A percentile compares a stretch with the other conserved stretches of the same genome.
phyloP scores from a whole-genome alignment of 495 filamentous ascomycete genomes.

The Penicillium ucsense region DNA sequence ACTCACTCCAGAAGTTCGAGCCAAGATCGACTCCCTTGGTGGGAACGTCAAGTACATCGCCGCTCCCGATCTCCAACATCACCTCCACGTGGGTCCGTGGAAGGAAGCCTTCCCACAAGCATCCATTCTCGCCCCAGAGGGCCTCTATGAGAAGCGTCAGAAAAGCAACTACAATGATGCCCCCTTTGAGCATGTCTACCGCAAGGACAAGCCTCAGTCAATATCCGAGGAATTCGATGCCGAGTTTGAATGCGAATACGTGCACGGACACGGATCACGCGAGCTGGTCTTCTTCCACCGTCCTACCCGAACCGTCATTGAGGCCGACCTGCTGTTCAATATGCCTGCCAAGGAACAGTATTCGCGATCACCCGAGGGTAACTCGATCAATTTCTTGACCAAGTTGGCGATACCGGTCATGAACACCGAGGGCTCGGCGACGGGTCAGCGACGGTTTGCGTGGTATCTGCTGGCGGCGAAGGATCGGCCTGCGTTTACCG shows the following conservation, averaged over 20 bases:
- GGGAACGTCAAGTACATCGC: conserved; percentile 72
- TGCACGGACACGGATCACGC: conserved; percentile 68
- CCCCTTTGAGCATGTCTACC: conserved; percentile 60
- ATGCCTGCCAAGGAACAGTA: conserved; percentile 84
- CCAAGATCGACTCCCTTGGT: conserved; percentile 56
- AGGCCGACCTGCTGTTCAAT: conserved; percentile 91
- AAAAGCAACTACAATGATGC: conserved; percentile 54
- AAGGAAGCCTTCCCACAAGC: conserved; percentile 66
- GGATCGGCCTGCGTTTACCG: conserved; percentile 59
- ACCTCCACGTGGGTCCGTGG: conserved; percentile 84
- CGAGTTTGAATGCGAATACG: conserved; percentile 82
- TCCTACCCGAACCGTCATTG: conserved; percentile 71
- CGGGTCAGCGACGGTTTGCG: conserved; percentile 66
- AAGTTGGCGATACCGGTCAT: conserved; percentile 52
- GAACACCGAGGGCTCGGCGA: conserved; percentile 46
- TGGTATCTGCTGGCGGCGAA: conserved; percentile 64
- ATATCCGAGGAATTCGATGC: conserved; percentile 71
- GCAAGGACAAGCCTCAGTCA: conserved; percentile 38
- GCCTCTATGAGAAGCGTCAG: conserved; percentile 75
- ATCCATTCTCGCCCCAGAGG: conserved; percentile 73
- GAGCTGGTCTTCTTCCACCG: conserved; percentile 83
- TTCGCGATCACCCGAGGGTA: conserved; percentile 46
- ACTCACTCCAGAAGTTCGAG: conserved; percentile 66
- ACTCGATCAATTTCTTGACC: conserved; percentile 49
- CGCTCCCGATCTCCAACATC: conserved; percentile 82